These are phyloP conservation scores for Ottelia alismoides DNA, from an alignment of 106 monocot species.

Conservation along the genomic window DNA sequence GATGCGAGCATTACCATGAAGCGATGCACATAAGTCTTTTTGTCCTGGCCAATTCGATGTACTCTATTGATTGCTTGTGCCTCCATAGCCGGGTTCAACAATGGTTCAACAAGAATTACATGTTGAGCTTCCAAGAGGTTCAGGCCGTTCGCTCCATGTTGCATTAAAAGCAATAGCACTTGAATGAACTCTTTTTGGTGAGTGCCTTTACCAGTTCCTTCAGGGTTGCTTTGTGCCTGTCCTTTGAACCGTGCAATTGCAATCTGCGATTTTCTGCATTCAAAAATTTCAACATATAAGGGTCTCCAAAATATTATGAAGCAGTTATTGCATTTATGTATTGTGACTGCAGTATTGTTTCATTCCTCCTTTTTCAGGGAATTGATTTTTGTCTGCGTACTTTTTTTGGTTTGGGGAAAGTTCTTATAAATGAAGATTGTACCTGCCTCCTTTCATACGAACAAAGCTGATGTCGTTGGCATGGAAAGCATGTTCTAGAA, in stretches of 20 bases:
- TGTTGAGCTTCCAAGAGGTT: constrained; percentile 93
- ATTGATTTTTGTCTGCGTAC: too few species aligned
- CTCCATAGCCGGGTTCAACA: constrained; percentile 81
- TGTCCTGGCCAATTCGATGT: constrained; percentile 83
- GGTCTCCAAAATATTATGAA: too few species aligned
- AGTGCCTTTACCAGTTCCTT: neutral
- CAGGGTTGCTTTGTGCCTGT: constrained; percentile 4
- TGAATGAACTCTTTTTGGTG: too few species aligned
- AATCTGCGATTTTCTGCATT: constrained; percentile 61
- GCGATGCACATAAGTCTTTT: constrained; percentile 82
- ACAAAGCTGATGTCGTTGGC: constrained; percentile 55
- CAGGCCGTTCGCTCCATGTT: constrained; percentile 92
- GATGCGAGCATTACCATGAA: constrained; percentile 81
- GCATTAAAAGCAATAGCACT: constrained; percentile 76
- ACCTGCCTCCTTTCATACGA: constrained; percentile 99
- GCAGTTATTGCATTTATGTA: too few species aligned
- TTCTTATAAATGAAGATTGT: constrained; percentile 6
- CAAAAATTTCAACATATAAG: too few species aligned
- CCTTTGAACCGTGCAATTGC: constrained; percentile 85
- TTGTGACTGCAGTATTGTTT: too few species aligned
- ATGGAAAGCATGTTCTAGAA: constrained; percentile 66
- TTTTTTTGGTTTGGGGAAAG: too few species aligned
- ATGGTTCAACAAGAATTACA: constrained; percentile 86
- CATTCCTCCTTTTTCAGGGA: too few species aligned
- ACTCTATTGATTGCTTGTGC: constrained; percentile 92